phyloP scores from a whole-genome alignment of 768 basidiomycete genomes.

The Boletus insuetus region DNA sequence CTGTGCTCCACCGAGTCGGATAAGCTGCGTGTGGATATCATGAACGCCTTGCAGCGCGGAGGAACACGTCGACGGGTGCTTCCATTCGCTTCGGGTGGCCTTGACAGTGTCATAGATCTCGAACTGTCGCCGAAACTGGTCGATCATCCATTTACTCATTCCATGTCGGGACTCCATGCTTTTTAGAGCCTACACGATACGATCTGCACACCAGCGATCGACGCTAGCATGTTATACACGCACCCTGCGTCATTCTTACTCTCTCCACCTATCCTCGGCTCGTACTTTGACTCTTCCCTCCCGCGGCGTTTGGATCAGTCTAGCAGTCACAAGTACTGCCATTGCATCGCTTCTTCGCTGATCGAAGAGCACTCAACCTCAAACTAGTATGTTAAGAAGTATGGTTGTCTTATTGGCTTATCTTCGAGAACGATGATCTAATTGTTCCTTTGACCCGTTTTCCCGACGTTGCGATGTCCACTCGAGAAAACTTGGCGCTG shows the following conservation, averaged over 20 bases:
- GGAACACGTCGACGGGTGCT: neutral
- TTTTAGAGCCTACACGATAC: neutral
- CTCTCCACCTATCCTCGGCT: neutral
- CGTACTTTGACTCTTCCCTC: neutral
- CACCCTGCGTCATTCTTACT: neutral
- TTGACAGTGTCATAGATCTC: conserved; percentile 7
- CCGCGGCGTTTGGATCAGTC: neutral
- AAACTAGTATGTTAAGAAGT: conserved; percentile 23
- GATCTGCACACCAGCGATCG: conserved; percentile 16
- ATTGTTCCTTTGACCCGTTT: conserved; percentile 11
- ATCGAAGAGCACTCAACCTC: conserved; percentile 20
- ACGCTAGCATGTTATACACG: conserved; percentile 1
- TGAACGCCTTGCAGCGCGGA: conserved; percentile 4
- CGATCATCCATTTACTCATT: conserved; percentile 22
- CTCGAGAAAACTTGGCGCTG: neutral
- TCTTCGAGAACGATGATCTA: conserved; percentile 12
- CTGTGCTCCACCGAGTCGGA: neutral
- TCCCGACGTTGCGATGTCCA: conserved; percentile 4
- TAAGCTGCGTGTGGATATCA: neutral
- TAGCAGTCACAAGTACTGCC: neutral
- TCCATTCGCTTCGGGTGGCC: conserved; percentile 2
- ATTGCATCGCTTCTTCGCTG: conserved; percentile 19
- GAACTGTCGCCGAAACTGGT: conserved; percentile 18
- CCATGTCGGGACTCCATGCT: neutral
- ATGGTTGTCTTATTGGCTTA: conserved; percentile 17